Evolutionary conservation across 768 basidiomycete genomes (phyloP).

Genomic region (Vararia minispora): DNA sequence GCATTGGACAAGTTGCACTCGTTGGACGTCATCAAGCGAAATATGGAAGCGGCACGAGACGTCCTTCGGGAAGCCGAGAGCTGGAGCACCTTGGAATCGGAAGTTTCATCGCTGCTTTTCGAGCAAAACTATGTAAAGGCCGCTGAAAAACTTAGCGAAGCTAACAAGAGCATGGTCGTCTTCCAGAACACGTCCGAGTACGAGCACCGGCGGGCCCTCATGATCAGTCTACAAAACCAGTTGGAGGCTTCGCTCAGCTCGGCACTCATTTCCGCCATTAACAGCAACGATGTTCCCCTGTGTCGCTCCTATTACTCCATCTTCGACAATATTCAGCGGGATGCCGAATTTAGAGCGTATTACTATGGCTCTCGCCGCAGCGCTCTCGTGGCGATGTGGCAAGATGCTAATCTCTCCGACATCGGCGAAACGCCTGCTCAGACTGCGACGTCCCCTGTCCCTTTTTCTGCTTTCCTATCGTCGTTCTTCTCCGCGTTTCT

Average conservation of each 20-base stretch:
- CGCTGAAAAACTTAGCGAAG: slow-evolving; percentile 85
- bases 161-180: slow-evolving; percentile 79
- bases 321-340: slow-evolving; percentile 85
- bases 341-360: slow-evolving; percentile 87
- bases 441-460: slow-evolving; percentile 53
- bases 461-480: slow-evolving; percentile 58
- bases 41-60: slow-evolving; percentile 84
- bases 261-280: slow-evolving; percentile 83
- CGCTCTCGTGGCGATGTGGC: slow-evolving; percentile 59
- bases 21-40: slow-evolving; percentile 71
- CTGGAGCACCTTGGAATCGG: slow-evolving; percentile 91
- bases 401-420: slow-evolving; percentile 41
- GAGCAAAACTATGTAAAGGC: slow-evolving; percentile 80
- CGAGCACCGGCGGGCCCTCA: slow-evolving; percentile 71
- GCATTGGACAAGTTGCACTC: slow-evolving; percentile 70
- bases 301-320: slow-evolving; percentile 78
- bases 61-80: slow-evolving; percentile 92
- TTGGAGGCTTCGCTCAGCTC: slow-evolving; percentile 87
- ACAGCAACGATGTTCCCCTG: slow-evolving; percentile 57
- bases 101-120: slow-evolving; percentile 75
- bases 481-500: slow-evolving; percentile 67
- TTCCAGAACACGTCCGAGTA: slow-evolving; percentile 91
- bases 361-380: slow-evolving; percentile 81
- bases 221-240: slow-evolving; percentile 92
- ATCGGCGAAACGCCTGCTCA: slow-evolving; percentile 35